Base-by-base conservation (phyloP, 176 grass and related monocot genomes). In the Cenchrus fungigraminus region DNA sequence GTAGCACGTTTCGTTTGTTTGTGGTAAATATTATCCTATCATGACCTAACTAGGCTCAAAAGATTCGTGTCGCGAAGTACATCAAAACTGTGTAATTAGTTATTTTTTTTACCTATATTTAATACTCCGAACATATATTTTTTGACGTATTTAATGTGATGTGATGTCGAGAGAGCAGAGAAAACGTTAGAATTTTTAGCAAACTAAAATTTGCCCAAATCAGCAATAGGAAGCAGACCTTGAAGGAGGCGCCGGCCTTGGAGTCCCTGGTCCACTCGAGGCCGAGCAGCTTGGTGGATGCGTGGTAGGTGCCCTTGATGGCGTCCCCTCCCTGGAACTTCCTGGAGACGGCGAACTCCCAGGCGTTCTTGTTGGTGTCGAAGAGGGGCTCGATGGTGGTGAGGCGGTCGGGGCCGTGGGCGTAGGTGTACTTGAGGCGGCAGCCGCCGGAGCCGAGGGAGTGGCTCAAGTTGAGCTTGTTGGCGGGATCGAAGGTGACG, bases 391-490 rank as follows among this genome's bases (percentile, higher is more conserved):
- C 97, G 32, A 99, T 29, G 73, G 92, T 89, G 56, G 97, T 99
- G 79, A 90, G 86, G 63, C 81, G 53, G 25, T 87, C 73, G 15
- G 20, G 75, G 9, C 97, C 93, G 56, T 99, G 93, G 5, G 91
- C 83, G 76, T 96, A 99, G 57, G 85, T 67, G 34, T 99, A 99
- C 93, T 94, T 99, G 74, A 96, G 10, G 68, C 92, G 88, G 82
- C 88, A 99, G 0, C 84, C 87, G 19, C 80, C 65, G 8, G 86
- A 81, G 34, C 91, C 90, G 68, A 99, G 77, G 49, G 89, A 9
- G 77, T 99, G 91, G 79, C 43, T 80, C 69, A 99, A 34, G 56
- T n/a, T 87, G n/a, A 96, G 46, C 91, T 94, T 96, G 90, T 96
- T 96, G 32, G 84, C 83, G 4, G 90, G 78, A 79, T 96, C 91